Conservation (phyloP, 148 eudicot genomes). For the Chenopodium formosanum region DNA sequence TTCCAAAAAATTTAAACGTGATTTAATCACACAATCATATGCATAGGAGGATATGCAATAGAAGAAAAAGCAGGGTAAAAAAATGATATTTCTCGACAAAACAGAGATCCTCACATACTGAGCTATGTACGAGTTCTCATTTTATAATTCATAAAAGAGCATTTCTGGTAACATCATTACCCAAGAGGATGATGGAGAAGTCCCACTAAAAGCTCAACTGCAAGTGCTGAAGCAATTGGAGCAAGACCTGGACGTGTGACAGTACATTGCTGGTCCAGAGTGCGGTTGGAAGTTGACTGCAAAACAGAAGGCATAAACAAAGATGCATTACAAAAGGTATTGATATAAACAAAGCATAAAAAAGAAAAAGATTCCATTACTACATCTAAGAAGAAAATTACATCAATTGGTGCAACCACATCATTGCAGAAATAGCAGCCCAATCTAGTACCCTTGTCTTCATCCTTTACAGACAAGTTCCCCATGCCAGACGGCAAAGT, state of each 20-base stretch:
- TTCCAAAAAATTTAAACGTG: not conserved
- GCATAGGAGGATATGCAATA: not conserved
- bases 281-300: conserved; percentile 92
- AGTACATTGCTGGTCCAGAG: conserved; percentile 96
- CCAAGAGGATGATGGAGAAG: conserved; percentile 84
- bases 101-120: not conserved
- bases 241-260: conserved; percentile 99
- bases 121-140: not conserved
- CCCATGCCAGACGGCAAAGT: conserved; percentile 46
- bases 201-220: conserved; percentile 91
- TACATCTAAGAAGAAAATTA: conserved; percentile 29
- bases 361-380: not conserved
- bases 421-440: conserved; percentile 99
- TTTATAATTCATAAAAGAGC: not conserved
- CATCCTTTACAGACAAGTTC: conserved; percentile 39
- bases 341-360: not conserved
- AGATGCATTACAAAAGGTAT: not conserved
- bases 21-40: not conserved
- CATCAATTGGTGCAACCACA: conserved; percentile 95
- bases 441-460: conserved; percentile 47
- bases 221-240: conserved; percentile 95
- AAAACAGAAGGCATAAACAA: conserved; percentile 15
- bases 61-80: not conserved
- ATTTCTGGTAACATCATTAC: conserved; percentile 32
- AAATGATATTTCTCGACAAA: not conserved